Conservation (phyloP, 192 early-diverging fungal species). For the Coemansia sp. region DNA sequence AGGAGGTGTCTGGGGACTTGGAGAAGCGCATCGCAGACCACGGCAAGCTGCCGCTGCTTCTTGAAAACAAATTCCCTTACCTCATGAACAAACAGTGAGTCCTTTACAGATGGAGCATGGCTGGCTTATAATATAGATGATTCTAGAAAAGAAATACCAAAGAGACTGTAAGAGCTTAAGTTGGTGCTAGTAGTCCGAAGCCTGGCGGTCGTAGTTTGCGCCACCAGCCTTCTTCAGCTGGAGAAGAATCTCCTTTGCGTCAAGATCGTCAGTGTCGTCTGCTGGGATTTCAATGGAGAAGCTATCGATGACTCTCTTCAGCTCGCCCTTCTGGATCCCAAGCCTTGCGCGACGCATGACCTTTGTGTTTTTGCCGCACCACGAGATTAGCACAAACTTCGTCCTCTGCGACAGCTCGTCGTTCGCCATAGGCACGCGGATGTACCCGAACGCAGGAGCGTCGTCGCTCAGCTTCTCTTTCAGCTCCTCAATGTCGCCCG, state of each 20-base stretch:
- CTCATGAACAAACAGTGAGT: conserved; percentile 29
- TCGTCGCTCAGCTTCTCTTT: conserved; percentile 59
- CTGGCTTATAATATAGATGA: background rate
- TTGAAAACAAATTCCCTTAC: conserved; percentile 43
- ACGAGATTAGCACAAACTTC: conserved; percentile 66
- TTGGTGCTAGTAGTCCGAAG: conserved; percentile 41
- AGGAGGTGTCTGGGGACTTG: conserved; percentile 27
- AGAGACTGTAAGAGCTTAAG: background rate
- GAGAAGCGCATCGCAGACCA: conserved; percentile 24
- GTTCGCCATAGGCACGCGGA: conserved; percentile 57
- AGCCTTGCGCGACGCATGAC: conserved; percentile 81
- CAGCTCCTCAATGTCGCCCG: conserved; percentile 68
- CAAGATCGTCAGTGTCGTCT: conserved; percentile 58
- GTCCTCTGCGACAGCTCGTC: conserved; percentile 60
- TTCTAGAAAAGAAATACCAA: background rate
- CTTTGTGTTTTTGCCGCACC: conserved; percentile 69
- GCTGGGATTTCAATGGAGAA: conserved; percentile 78
- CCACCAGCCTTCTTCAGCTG: conserved; percentile 69
- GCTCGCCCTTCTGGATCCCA: conserved; percentile 72
- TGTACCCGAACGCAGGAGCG: conserved; percentile 77
- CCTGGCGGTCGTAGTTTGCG: conserved; percentile 53
- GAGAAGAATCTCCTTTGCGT: conserved; percentile 60
- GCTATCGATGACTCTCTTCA: conserved; percentile 67
- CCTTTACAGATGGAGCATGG: background rate
- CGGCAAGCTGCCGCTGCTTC: conserved; percentile 19